These are phyloP conservation scores for Podospora didyma DNA, from an alignment of 495 filamentous ascomycete genomes.

Conservation along the genomic window DNA sequence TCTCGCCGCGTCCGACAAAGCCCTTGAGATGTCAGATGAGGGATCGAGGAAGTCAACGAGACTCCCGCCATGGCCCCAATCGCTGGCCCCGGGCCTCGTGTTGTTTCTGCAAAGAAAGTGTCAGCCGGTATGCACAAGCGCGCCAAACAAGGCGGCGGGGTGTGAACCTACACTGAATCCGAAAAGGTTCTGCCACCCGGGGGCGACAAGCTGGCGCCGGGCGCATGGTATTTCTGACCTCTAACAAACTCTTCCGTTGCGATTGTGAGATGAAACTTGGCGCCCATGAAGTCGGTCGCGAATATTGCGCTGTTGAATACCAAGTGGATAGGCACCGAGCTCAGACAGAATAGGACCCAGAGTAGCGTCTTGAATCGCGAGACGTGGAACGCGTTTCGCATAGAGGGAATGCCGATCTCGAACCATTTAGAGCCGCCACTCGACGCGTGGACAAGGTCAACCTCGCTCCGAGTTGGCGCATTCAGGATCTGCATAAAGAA, in stretches of 20 bases:
- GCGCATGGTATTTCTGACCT: no score
- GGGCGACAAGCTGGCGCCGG: no score
- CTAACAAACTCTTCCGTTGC: conserved; percentile 2
- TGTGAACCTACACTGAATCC: no score
- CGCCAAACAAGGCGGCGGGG: no score
- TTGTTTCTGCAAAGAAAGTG: no score
- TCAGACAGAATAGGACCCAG: neutral
- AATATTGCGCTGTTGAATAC: conserved; percentile 10
- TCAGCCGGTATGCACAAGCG: no score
- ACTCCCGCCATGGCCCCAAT: no score
- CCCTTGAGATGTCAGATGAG: no score
- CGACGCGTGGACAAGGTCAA: conserved; percentile 1
- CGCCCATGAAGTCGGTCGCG: conserved; percentile 3
- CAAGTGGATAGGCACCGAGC: conserved; percentile 7
- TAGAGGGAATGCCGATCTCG: conserved; percentile 5
- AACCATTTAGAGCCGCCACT: neutral
- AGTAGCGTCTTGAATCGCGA: conserved; percentile 3
- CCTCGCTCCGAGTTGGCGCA: conserved; percentile 2
- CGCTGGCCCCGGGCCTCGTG: no score
- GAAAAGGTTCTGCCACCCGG: no score
- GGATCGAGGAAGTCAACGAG: no score
- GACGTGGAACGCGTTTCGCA: neutral
- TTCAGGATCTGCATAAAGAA: conserved; percentile 12
- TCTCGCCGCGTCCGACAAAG: no score
- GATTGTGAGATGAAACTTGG: neutral